Evolutionary conservation across 441 rosid species (phyloP).

Genomic region (Adansonia madagascariensis): DNA sequence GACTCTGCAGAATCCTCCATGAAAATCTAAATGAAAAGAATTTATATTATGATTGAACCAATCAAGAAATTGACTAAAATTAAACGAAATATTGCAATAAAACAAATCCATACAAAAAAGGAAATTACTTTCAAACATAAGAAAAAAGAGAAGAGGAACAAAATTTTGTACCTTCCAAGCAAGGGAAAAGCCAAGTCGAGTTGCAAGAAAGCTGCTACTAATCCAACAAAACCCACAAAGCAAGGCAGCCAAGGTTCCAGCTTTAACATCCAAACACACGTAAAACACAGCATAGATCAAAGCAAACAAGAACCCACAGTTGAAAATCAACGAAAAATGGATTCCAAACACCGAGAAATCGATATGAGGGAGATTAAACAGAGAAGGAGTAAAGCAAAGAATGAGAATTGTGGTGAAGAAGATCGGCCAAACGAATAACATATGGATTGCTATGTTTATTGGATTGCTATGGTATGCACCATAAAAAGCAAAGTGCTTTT

Average conservation of each 20-base stretch:
- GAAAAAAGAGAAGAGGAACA: background rate
- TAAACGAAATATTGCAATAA: background rate
- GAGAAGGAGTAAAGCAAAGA: constrained; percentile 55
- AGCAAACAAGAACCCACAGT: constrained; percentile 54
- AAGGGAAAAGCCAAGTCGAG: constrained; percentile 52
- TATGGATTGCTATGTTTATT: constrained; percentile 52
- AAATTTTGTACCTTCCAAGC: constrained; percentile 58
- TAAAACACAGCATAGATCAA: constrained; percentile 51
- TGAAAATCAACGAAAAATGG: constrained; percentile 42
- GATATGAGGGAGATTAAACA: constrained; percentile 36
- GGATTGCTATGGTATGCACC: constrained; percentile 67
- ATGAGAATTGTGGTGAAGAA: constrained; percentile 54
- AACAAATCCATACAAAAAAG: background rate
- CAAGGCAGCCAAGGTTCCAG: constrained; percentile 64
- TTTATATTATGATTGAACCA: background rate
- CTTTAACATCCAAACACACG: constrained; percentile 51
- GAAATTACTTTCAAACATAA: background rate
- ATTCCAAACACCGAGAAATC: constrained; percentile 40
- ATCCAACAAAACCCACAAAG: constrained; percentile 55
- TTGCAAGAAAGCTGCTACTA: constrained; percentile 43
- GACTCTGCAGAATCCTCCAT: background rate
- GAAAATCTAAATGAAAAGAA: constrained; percentile 1
- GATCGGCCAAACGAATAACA: constrained; percentile 68
- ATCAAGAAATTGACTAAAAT: background rate
- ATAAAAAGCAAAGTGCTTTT: constrained; percentile 65